Evolutionary conservation across 176 grass and related monocot species (phyloP).

Genomic region (Bothriochloa decipiens): DNA sequence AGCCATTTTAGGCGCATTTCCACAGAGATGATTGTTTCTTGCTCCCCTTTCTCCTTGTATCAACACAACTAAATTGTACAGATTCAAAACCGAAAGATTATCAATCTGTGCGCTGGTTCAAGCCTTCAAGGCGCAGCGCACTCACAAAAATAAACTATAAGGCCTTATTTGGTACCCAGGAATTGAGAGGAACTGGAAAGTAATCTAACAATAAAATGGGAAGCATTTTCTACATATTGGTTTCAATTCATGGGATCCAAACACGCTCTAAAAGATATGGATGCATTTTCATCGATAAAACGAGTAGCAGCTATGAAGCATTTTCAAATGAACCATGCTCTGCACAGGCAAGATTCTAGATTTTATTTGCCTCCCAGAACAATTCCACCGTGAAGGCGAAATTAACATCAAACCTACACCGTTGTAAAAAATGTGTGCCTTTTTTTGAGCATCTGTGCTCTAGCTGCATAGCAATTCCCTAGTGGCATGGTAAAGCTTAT

Average conservation of each 20-base stretch:
- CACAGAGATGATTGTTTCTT: background rate
- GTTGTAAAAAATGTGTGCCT: background rate
- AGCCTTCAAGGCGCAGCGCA: background rate
- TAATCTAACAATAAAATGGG: no score
- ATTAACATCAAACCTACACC: background rate
- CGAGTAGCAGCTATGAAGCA: background rate
- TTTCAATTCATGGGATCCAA: no score
- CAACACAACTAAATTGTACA: no score
- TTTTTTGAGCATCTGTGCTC: background rate
- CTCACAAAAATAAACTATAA: background rate
- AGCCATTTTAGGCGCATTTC: background rate
- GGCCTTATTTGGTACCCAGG: no score
- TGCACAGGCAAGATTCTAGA: background rate
- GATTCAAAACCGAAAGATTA: background rate
- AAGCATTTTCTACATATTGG: no score
- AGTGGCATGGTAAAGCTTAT: background rate
- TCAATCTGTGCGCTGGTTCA: no score
- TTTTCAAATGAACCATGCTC: constrained; percentile 19
- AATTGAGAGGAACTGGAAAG: no score
- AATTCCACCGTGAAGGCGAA: background rate
- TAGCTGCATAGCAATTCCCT: background rate
- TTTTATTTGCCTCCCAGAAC: background rate
- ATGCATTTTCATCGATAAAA: no score
- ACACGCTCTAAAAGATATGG: no score
- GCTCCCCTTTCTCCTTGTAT: background rate